These are phyloP conservation scores for Pneumocystis jirovecii DNA, from an alignment of 1,139 yeast species.

Conservation along the genomic window DNA sequence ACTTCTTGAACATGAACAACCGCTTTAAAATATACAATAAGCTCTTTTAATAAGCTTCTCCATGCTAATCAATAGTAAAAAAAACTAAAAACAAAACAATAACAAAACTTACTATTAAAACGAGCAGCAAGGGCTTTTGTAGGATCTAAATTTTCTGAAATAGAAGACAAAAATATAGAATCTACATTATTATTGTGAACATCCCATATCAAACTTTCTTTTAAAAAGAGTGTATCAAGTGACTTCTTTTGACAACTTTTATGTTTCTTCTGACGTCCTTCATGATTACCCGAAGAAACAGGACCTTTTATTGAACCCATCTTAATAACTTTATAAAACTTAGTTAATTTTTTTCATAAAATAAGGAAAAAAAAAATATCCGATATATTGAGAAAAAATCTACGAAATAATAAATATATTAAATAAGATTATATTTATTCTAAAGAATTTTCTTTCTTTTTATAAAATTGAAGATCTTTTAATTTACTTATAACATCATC, in stretches of 20 bases:
- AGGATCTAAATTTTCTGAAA: background rate
- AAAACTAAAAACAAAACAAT: background rate
- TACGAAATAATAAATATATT: background rate
- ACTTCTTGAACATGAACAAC: slow-evolving; percentile 79
- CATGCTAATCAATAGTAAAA: background rate
- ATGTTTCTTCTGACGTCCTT: background rate
- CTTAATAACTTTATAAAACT: background rate
- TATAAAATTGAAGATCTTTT: slow-evolving; percentile 21
- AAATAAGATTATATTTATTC: slow-evolving; percentile 30
- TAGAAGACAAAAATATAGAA: background rate
- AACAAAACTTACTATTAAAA: background rate
- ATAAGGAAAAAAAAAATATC: too few species aligned
- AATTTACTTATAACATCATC: slow-evolving; percentile 20
- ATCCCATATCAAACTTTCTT: background rate
- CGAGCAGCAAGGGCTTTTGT: background rate
- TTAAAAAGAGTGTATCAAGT: background rate
- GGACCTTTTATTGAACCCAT: background rate
- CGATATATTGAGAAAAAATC: background rate
- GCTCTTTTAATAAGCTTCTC: background rate
- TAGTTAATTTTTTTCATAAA: too few species aligned
- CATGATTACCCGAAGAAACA: background rate
- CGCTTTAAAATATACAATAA: slow-evolving; percentile 49
- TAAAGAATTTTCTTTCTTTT: slow-evolving; percentile 32
- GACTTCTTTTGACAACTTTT: background rate
- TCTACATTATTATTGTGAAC: background rate